A percentile compares a stretch with the other conserved stretches of the same genome.
Conservation (phyloP, 2,329 filamentous ascomycete species). For the Nothophaeocryptopus gaeumannii region DNA sequence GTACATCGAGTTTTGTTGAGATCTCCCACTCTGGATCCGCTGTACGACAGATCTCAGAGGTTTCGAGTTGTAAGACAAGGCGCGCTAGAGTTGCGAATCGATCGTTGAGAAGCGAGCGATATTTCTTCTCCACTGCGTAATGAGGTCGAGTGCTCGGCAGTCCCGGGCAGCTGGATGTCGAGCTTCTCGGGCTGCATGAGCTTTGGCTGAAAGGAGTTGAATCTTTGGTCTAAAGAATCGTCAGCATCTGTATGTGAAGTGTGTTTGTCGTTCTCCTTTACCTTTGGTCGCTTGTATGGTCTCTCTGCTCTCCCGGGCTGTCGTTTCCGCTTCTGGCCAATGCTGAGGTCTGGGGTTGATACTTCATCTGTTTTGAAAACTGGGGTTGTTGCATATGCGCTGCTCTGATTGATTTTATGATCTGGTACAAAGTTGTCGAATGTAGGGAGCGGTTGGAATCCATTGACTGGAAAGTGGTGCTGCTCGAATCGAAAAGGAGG, state of each 20-base stretch:
- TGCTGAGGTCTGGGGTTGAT: too few relatives aligned
- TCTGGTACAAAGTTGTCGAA: too few relatives aligned
- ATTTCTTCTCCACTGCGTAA: conserved; percentile 38
- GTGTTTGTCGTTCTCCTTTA: not conserved
- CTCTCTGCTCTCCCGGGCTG: not conserved
- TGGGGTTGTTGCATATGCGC: too few relatives aligned
- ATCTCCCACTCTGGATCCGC: conserved; percentile 17
- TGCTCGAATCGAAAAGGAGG: not conserved
- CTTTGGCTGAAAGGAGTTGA: not conserved
- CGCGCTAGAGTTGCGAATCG: conserved; percentile 20
- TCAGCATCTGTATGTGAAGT: too few relatives aligned
- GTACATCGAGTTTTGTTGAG: conserved; percentile 17
- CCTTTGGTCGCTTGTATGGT: conserved; percentile 3
- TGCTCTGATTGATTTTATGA: too few relatives aligned
- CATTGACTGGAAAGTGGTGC: too few relatives aligned
- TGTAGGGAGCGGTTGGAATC: too few relatives aligned
- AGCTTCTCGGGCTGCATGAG: conserved; percentile 7
- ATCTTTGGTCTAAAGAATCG: not conserved
- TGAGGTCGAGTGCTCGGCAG: conserved; percentile 30
- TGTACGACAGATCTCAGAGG: conserved; percentile 17
- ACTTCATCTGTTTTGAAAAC: too few relatives aligned
- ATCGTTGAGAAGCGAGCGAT: conserved; percentile 19
- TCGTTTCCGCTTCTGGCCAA: conserved; percentile 9
- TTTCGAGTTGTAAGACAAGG: conserved; percentile 17
- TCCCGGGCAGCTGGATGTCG: conserved; percentile 1